Evolutionary conservation across 2,329 filamentous ascomycete genomes (phyloP), one percentile per base, ranked within the genome.

Genomic region (Botryotinia narcissicola): DNA sequence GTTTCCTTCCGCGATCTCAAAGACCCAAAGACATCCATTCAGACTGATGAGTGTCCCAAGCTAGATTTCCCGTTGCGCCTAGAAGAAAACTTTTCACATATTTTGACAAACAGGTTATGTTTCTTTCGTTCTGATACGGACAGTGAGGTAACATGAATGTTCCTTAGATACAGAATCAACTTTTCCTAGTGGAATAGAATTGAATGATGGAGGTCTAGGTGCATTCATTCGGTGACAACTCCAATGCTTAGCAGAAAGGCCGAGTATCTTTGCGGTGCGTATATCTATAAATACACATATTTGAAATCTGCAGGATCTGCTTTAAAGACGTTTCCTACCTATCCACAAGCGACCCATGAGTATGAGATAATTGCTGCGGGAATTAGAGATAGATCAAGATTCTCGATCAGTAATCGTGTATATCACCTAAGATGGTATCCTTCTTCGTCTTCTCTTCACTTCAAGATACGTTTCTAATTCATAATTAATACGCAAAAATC

Each of bases 61-160:
- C 83, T 22, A 84, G 74, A 61, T 83, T 83, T 18, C 82, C 83
- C 37, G 82, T 84, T 77, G 80, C 81, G 40, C 82, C 83, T 57
- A 84, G 76, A 48, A 84, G 79, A 67, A 84, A 80, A 73, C 84
- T 1, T 4, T 4, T 5, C 82, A 69, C 81, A 82, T 82, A 84
- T 84, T 25, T 9, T 57, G 7, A 9, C n/a, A 1, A 29, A 3
- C 18, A 3, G 3, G 6, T 32, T 29, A 57, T 5, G 12, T 51
- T 51, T 51, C 25, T 25, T n/a, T 51, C 2, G 12, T n/a, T 51
- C 25, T 1, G 12, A 57, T 18, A 9, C 6, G n/a, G 51, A 57
- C 5, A 57, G 14, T 8, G 51, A 29, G n/a, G 14, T 29, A 29
- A 1, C 6, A 57, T 57, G n/a, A 32, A 57, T 57, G 3, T 18